Evolutionary conservation across 73 alveolate species (phyloP), one percentile per base, ranked within the genome.

Genomic region (Paramecium bursaria): DNA sequence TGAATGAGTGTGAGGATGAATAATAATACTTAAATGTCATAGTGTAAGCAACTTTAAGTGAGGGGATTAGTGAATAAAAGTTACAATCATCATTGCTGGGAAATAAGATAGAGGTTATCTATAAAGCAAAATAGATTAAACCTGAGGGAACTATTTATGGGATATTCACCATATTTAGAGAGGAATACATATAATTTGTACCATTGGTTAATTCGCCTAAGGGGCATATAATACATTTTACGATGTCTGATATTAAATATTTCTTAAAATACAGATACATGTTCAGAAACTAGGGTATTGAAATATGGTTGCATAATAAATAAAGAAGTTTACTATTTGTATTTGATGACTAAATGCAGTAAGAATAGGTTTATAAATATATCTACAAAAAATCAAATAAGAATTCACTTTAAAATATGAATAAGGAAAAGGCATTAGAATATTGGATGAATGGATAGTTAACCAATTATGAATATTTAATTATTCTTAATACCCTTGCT

Each of bases 401-500:
- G 35, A 61, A 46, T 29, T 74, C 75, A 19, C 14, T 48, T 7
- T 14, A 80, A 10, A 91, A 57, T 21, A 76, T 87, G 42, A 86
- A 52, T 33, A 73, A 73, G 44, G 88, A 74, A 74, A 86, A 91
- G 91, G 52, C 75, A 52, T 54, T 46, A 35, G 67, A 95, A 47
- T 53, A 54, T 15, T 96, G 97, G 98, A 74, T 60, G 5, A 53
- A 92, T 44, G 94, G 94, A 15, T 50, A 93, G 19, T 85, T 97
- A 5, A 74, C 98, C 6, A 97, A 93, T 73, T 87, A 91, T 73
- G 94, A 91, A 73, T 90, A 94, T 86, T 42, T 97, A 23, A 90
- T 92, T 94, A 73, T 88, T 27, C 55, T 92, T 44, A 97, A 97
- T 85, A 79, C 92, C 22, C 87, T 94, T 75, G 94, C 96, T 31